Percentiles rank a stretch among this genome's conserved stretches.
Evolutionary conservation across 1,284 basidiomycete species (phyloP).

Genomic region (Vanrija pseudolonga): DNA sequence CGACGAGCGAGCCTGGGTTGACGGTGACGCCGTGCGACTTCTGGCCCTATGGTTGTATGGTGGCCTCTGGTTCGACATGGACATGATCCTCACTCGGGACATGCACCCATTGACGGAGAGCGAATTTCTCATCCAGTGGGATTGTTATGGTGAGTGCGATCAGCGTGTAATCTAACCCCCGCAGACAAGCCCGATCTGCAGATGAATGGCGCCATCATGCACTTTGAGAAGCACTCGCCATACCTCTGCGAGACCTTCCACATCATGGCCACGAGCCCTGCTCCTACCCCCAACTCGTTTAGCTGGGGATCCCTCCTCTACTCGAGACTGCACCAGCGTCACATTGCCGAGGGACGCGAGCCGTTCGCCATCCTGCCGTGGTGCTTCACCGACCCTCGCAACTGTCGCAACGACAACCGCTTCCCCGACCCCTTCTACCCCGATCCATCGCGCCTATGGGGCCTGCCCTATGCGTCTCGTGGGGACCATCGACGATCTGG

Average conservation of each 20-base stretch:
- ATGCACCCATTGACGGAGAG: constrained; percentile 76
- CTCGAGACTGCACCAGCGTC: constrained; percentile 76
- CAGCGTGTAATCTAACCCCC: not conserved
- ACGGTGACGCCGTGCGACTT: constrained; percentile 80
- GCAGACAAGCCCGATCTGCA: constrained; percentile 79
- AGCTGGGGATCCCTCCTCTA: constrained; percentile 91
- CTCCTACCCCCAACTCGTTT: constrained; percentile 71
- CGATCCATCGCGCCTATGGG: constrained; percentile 60
- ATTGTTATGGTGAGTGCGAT: constrained; percentile 74
- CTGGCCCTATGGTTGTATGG: constrained; percentile 84
- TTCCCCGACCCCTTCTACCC: constrained; percentile 79
- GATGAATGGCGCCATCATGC: constrained; percentile 89
- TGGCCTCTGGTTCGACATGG: constrained; percentile 94
- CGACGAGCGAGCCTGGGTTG: constrained; percentile 84
- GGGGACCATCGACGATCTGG: constrained; percentile 51
- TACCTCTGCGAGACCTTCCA: constrained; percentile 94
- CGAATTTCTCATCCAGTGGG: constrained; percentile 94
- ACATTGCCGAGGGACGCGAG: constrained; percentile 64
- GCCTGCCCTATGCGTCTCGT: constrained; percentile 50
- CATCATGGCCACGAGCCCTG: constrained; percentile 69
- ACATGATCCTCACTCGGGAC: constrained; percentile 79
- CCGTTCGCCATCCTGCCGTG: constrained; percentile 88
- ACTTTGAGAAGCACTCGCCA: constrained; percentile 78
- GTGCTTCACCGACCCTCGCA: constrained; percentile 84
- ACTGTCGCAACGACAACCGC: constrained; percentile 82